Conservation (phyloP, 2,329 filamentous ascomycete genomes). For the Aspergillus texensis region DNA sequence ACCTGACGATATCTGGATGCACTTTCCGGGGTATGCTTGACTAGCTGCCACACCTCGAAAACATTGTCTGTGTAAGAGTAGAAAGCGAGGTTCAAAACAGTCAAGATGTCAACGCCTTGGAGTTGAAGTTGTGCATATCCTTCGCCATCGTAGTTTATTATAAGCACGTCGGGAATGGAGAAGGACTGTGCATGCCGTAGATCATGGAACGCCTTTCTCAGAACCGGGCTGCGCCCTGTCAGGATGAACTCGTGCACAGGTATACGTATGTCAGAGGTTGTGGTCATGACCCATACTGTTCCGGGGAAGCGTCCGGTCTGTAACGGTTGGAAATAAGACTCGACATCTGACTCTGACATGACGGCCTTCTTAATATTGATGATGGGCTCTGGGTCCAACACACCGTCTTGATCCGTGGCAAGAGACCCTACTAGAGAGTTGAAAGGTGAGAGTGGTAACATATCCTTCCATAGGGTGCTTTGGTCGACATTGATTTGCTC, state of each 20-base stretch:
- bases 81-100: constrained; percentile 75
- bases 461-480: constrained; percentile 73
- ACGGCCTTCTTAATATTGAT: constrained; percentile 44
- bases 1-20: constrained; percentile 77
- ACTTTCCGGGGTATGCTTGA: constrained; percentile 64
- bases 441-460: constrained; percentile 71
- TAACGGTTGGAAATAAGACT: constrained; percentile 40
- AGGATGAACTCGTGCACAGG: constrained; percentile 84
- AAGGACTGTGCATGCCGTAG: constrained; percentile 59
- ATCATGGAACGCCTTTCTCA: constrained; percentile 65
- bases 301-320: constrained; percentile 28
- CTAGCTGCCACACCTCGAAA: constrained; percentile 85
- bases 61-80: constrained; percentile 80
- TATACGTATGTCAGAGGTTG: constrained; percentile 68
- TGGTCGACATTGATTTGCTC: constrained; percentile 68
- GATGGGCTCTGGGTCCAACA: constrained; percentile 20
- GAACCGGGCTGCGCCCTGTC: constrained; percentile 68
- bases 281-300: constrained; percentile 54
- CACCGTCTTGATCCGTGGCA: constrained; percentile 43
- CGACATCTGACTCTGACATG: constrained; percentile 49
- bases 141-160: constrained; percentile 55
- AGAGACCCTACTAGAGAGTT: constrained; percentile 56
- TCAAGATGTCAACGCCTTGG: constrained; percentile 71
- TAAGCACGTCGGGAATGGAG: constrained; percentile 62
- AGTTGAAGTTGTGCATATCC: constrained; percentile 66